Evolutionary conservation across 148 eudicot species (phyloP).

Genomic region (Vaccinium myrtillus): DNA sequence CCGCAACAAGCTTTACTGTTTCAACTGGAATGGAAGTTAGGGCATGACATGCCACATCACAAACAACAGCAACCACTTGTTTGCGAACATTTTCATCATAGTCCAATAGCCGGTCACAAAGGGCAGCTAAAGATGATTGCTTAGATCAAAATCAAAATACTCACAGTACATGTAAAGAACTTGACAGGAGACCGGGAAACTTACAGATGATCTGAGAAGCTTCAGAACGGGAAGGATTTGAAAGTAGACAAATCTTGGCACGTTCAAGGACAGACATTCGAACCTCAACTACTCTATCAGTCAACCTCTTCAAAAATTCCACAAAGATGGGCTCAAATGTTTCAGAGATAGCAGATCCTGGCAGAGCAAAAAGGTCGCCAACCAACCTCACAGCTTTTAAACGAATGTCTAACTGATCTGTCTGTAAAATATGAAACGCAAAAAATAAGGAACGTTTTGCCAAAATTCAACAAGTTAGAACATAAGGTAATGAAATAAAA

Average conservation of each 20-base stretch:
- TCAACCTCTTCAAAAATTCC: constrained; percentile 88
- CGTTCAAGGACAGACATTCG: constrained; percentile 81
- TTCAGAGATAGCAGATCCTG: constrained; percentile 61
- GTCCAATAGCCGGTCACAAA: constrained; percentile 91
- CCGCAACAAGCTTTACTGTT: constrained; percentile 77
- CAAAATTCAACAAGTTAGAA: constrained; percentile 8
- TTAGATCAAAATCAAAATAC: constrained; percentile 10
- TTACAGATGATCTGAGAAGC: constrained; percentile 83
- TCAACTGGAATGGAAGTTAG: constrained; percentile 69
- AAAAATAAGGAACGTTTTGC: constrained; percentile 10
- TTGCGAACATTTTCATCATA: constrained; percentile 91
- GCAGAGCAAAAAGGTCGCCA: constrained; percentile 89
- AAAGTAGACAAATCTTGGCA: constrained; percentile 73
- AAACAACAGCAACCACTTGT: constrained; percentile 86
- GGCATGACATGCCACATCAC: constrained; percentile 76
- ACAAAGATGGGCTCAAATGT: constrained; percentile 72
- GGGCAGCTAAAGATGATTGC: constrained; percentile 56
- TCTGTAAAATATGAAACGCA: constrained; percentile 39
- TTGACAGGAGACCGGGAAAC: constrained; percentile 8
- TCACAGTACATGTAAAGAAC: constrained; percentile 8
- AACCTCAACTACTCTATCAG: constrained; percentile 83
- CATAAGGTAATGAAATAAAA: background rate
- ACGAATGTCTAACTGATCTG: constrained; percentile 78
- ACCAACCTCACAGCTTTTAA: constrained; percentile 74
- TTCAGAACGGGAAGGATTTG: constrained; percentile 67